These are phyloP conservation scores for Cetraspora pellucida DNA, from an alignment of 192 early-diverging fungal species.

Conservation along the genomic window DNA sequence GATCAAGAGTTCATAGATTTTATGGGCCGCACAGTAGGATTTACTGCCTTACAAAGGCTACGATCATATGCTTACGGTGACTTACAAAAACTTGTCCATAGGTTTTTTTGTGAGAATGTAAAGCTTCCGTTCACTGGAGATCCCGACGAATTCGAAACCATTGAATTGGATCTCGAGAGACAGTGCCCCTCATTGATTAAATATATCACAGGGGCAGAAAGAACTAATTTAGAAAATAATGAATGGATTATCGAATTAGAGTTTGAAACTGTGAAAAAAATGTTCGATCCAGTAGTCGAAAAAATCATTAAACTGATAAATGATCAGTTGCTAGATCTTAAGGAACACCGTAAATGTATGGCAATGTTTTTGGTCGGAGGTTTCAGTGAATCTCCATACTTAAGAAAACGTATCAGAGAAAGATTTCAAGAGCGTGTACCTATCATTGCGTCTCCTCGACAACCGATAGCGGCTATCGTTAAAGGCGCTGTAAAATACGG, in stretches of 20 bases:
- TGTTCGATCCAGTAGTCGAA: conserved; percentile 59
- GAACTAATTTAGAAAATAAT: conserved; percentile 24
- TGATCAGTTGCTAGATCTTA: conserved; percentile 48
- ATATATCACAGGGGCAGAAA: conserved; percentile 37
- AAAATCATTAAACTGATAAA: conserved; percentile 54
- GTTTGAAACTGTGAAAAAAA: conserved; percentile 49
- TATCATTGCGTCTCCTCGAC: conserved; percentile 53
- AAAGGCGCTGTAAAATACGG: conserved; percentile 56
- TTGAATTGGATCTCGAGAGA: conserved; percentile 13
- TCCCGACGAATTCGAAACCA: background rate
- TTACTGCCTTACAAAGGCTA: conserved; percentile 15
- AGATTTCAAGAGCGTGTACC: conserved; percentile 50
- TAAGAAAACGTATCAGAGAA: conserved; percentile 49
- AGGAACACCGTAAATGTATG: conserved; percentile 37
- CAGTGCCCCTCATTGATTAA: conserved; percentile 10
- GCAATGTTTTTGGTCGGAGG: conserved; percentile 63
- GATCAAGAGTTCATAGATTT: conserved; percentile 21
- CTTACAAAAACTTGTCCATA: conserved; percentile 19
- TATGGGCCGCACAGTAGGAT: conserved; percentile 8
- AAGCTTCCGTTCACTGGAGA: conserved; percentile 21
- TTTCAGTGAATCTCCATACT: conserved; percentile 55
- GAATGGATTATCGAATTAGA: conserved; percentile 49
- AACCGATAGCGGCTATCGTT: conserved; percentile 57
- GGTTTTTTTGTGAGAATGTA: conserved; percentile 4
- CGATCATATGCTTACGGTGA: conserved; percentile 10